Base-by-base conservation (phyloP, 768 basidiomycete genomes). In the Lentinula detonsa region DNA sequence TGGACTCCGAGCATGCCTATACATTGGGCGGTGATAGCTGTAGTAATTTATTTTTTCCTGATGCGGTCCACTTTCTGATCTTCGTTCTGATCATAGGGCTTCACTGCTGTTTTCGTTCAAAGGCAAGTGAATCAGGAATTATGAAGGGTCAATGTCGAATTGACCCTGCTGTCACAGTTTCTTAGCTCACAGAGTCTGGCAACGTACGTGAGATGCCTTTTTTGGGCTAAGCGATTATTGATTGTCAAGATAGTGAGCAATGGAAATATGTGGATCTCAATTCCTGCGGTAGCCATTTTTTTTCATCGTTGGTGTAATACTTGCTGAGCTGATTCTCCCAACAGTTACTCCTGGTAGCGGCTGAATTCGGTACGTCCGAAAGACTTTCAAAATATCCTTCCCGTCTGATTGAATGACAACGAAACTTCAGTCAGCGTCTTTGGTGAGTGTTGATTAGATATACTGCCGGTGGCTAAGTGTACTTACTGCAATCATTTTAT, bases 21-120 rank as follows among this genome's bases (percentile, higher is more conserved):
- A n/a, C n/a, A n/a, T n/a, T n/a, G n/a, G n/a, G n/a, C n/a, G n/a
- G n/a, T n/a, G n/a, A n/a, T n/a, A n/a, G n/a, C n/a, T n/a, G n/a
- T n/a, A n/a, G n/a, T n/a, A n/a, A n/a, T n/a, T n/a, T n/a, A n/a
- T n/a, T n/a, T n/a, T n/a, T n/a, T n/a, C n/a, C n/a, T n/a, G n/a
- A n/a, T n/a, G n/a, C n/a, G 42, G 16, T 13, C 48, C 10, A 8
- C 28, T 33, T 10, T 57, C 35, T 10, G 23, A 18, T 43, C 58
- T 49, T 15, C 11, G 54, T 35, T 28, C 49, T 55, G 18, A 62
- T 57, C 60, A 9, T 57, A 78, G 77, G 78, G 75, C 33, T 67
- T 81, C 18, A 81, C 77, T 3, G 77, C 78, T 23, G 62, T 84
- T 52, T 64, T 81, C 46, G 81, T 83, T 11, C 82, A 84, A 72